phyloP scores from a whole-genome alignment of 208 protist genomes.

The Wallacemonas sp. region DNA sequence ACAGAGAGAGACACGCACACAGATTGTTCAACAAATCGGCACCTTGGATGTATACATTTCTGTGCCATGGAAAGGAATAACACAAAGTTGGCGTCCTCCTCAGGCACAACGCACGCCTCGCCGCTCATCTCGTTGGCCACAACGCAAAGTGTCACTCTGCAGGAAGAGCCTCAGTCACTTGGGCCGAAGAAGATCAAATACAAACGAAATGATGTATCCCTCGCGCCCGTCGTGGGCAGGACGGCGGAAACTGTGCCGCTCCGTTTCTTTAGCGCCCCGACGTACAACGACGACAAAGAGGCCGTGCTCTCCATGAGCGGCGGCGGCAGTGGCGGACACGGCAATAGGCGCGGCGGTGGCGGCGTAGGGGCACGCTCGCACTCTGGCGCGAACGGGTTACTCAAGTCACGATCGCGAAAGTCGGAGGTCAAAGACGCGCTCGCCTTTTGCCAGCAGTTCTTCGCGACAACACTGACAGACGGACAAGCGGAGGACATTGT shows the following conservation, averaged over 20 bases:
- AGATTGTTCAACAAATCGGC: too few relatives aligned
- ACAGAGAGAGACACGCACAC: too few relatives aligned
- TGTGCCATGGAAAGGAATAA: too few relatives aligned
- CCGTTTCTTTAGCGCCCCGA: constrained; percentile 31
- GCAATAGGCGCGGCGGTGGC: not conserved
- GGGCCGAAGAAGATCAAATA: constrained; percentile 11
- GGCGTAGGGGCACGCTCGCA: not conserved
- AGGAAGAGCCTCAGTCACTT: not conserved
- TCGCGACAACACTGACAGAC: constrained; percentile 46
- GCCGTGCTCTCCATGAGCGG: not conserved
- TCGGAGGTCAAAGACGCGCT: not conserved
- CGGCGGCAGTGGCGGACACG: not conserved
- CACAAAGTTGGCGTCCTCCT: too few relatives aligned
- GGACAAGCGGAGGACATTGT: constrained; percentile 43
- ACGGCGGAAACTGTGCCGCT: constrained; percentile 11
- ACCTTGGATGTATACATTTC: too few relatives aligned
- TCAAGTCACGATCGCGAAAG: not conserved
- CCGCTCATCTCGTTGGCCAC: constrained; percentile 18
- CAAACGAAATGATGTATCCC: constrained; percentile 9
- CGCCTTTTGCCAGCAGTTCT: constrained; percentile 20
- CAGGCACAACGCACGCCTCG: not conserved
- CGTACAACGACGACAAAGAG: constrained; percentile 17
- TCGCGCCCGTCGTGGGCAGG: not conserved
- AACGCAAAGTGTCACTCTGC: not conserved
- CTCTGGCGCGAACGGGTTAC: not conserved